Evolutionary conservation across 345 rosid genomes (phyloP).

Genomic region (Turnera subulata): DNA sequence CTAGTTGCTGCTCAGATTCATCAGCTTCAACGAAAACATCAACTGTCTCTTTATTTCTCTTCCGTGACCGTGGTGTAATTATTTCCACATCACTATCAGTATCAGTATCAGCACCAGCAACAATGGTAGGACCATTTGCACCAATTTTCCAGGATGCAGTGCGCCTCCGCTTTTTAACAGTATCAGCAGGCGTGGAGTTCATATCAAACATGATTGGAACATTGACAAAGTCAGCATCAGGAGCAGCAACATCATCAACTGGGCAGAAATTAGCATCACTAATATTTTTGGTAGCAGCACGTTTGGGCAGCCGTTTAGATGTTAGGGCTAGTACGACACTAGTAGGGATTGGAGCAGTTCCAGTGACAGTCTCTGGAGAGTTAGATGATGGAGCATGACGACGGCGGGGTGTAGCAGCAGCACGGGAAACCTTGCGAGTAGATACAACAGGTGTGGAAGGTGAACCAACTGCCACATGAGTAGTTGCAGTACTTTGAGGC

Average conservation of each 20-base stretch:
- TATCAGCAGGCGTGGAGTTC: slow-evolving; percentile 59
- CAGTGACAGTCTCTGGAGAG: slow-evolving; percentile 20
- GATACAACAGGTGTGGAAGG: too few species aligned
- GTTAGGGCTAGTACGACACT: slow-evolving; percentile 8
- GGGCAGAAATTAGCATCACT: slow-evolving; percentile 11
- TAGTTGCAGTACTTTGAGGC: slow-evolving; percentile 28
- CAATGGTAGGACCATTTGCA: slow-evolving; percentile 34
- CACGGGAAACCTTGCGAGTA: too few species aligned
- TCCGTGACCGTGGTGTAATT: slow-evolving; percentile 29
- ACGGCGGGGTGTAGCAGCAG: slow-evolving; percentile 19
- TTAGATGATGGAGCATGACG: slow-evolving; percentile 26
- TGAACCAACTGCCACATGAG: too few species aligned
- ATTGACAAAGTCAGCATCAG: slow-evolving; percentile 17
- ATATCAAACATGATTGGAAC: slow-evolving; percentile 32
- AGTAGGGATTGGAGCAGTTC: slow-evolving; percentile 16
- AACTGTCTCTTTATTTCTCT: slow-evolving; percentile 24
- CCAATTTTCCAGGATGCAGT: slow-evolving; percentile 40
- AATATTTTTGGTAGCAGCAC: slow-evolving; percentile 6
- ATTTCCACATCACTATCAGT: slow-evolving; percentile 20
- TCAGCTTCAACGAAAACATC: slow-evolving; percentile 28
- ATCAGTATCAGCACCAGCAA: slow-evolving; percentile 23
- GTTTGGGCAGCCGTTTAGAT: slow-evolving; percentile 6
- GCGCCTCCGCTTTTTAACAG: slow-evolving; percentile 79
- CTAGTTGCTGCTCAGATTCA: slow-evolving; percentile 26
- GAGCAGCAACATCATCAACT: slow-evolving; percentile 5